Conservation (phyloP, 345 rosid species). For the Capsella bursapastoris region DNA sequence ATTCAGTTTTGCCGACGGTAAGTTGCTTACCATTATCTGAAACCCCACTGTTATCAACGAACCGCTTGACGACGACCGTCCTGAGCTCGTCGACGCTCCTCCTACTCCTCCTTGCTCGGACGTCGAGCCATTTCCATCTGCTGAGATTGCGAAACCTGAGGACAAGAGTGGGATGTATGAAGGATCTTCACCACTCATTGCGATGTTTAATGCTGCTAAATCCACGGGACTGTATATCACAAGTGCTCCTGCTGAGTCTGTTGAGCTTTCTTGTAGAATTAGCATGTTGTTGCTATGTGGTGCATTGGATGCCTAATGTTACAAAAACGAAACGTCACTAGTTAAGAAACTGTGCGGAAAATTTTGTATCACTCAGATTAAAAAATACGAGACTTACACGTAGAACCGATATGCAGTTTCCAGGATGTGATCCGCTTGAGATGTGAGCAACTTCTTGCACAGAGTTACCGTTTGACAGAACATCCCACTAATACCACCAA, state of each 20-base stretch:
- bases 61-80: slow-evolving; percentile 54
- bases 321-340: background rate
- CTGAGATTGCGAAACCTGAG: slow-evolving; percentile 87
- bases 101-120: slow-evolving; percentile 55
- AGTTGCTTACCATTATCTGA: slow-evolving; percentile 88
- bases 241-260: slow-evolving; percentile 82
- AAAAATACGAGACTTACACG: slow-evolving; percentile 57
- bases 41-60: slow-evolving; percentile 88
- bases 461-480: slow-evolving; percentile 81
- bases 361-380: background rate
- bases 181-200: slow-evolving; percentile 94
- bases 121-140: slow-evolving; percentile 53
- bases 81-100: slow-evolving; percentile 74
- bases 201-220: slow-evolving; percentile 76
- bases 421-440: slow-evolving; percentile 86
- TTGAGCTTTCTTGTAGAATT: slow-evolving; percentile 93
- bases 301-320: slow-evolving; percentile 64
- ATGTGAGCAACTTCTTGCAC: slow-evolving; percentile 96
- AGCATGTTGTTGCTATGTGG: slow-evolving; percentile 87
- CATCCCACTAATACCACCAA: slow-evolving; percentile 75
- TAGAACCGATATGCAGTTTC: slow-evolving; percentile 92
- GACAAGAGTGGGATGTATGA: slow-evolving; percentile 86
- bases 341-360: background rate
- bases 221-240: slow-evolving; percentile 92
- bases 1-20: slow-evolving; percentile 87